These are phyloP conservation scores for Quercus lobata DNA, from an alignment of 331 rosid species.

Conservation along the genomic window DNA sequence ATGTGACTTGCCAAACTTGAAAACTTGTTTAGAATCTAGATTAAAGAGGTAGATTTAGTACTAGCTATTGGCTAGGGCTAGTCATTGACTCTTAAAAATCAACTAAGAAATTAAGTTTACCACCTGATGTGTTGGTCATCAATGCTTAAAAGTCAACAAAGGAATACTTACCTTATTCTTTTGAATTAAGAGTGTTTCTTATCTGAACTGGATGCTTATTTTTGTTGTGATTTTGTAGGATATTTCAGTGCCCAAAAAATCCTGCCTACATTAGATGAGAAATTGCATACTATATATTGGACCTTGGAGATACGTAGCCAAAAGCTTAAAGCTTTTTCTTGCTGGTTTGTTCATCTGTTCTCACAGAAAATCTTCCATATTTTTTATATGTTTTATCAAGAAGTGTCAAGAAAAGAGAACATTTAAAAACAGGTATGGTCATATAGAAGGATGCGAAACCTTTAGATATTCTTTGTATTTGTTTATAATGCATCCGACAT, in stretches of 20 bases:
- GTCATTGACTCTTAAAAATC: too few relatives aligned
- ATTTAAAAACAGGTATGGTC: background rate
- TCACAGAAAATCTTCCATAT: background rate
- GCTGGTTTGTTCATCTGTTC: constrained; percentile 4
- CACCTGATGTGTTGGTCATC: background rate
- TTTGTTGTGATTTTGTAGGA: background rate
- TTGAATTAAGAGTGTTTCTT: background rate
- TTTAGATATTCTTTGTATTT: background rate
- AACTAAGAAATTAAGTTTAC: too few relatives aligned
- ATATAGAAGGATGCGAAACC: constrained; percentile 3
- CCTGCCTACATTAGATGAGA: background rate
- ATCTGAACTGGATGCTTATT: background rate
- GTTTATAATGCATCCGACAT: constrained; percentile 39
- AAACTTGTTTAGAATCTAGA: background rate
- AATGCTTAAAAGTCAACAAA: background rate
- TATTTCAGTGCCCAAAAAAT: too few relatives aligned
- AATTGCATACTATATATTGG: background rate
- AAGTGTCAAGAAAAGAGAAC: constrained; percentile 13
- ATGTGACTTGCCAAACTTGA: too few relatives aligned
- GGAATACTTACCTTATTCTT: background rate
- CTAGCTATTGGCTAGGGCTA: background rate
- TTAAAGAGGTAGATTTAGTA: background rate
- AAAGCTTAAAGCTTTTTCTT: background rate
- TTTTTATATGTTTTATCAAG: background rate
- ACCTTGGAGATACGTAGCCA: background rate